Conservation (phyloP, 176 grass and related monocot genomes). For the Areca catechu region DNA sequence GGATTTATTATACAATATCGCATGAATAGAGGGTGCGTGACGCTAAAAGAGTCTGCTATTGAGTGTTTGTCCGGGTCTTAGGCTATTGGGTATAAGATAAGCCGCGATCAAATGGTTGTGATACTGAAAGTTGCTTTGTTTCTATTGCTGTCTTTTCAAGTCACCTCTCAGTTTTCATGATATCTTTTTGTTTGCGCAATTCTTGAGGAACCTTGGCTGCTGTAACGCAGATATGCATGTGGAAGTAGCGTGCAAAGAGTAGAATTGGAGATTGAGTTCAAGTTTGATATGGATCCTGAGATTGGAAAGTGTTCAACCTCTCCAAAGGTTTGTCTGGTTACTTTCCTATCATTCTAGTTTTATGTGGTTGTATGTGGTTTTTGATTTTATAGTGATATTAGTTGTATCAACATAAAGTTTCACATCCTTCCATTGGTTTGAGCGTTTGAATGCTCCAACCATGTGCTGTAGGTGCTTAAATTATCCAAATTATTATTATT, state of each 20-base stretch:
- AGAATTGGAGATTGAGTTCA: constrained; percentile 5
- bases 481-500: too few species aligned
- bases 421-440: too few species aligned
- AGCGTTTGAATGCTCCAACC: too few species aligned
- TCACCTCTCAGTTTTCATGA: not conserved
- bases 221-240: not conserved
- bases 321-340: not conserved
- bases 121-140: not conserved
- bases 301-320: not conserved
- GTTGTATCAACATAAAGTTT: too few species aligned
- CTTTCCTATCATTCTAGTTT: not conserved
- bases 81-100: too few species aligned
- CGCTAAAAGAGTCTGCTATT: too few species aligned
- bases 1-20: too few species aligned
- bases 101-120: not conserved
- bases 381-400: not conserved
- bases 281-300: constrained; percentile 20
- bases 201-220: too few species aligned
- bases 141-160: not conserved
- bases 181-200: not conserved
- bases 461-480: too few species aligned
- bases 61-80: not conserved
- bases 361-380: not conserved
- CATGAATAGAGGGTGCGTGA: too few species aligned
- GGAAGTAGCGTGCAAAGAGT: not conserved